A percentile compares a stretch with the other conserved stretches of the same genome.
Evolutionary conservation across 345 rosid species (phyloP).

Genomic region (Odontarrhena argentea): DNA sequence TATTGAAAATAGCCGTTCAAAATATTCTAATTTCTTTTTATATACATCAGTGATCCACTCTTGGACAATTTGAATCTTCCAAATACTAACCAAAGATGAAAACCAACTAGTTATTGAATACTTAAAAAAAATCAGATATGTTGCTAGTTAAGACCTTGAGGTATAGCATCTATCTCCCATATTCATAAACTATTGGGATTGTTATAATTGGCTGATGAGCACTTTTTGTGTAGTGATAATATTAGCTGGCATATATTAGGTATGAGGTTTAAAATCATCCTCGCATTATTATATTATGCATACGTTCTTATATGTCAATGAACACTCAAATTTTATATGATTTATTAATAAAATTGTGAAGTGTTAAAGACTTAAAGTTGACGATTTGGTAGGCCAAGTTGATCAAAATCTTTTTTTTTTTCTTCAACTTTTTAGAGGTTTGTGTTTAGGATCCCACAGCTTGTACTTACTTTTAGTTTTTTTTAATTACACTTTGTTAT

Average conservation of each 20-base stretch:
- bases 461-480: conserved; percentile 16
- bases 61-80: background rate
- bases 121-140: background rate
- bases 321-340: conserved; percentile 32
- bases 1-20: background rate
- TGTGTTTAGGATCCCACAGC: conserved; percentile 46
- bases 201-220: background rate
- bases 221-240: conserved; percentile 24
- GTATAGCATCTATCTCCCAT: conserved; percentile 19
- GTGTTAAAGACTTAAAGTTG: conserved; percentile 40
- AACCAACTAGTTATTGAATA: background rate
- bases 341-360: conserved; percentile 19
- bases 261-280: conserved; percentile 29
- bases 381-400: conserved; percentile 41
- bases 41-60: background rate
- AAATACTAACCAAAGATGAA: background rate
- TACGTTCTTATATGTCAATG: conserved; percentile 39
- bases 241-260: conserved; percentile 39
- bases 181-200: conserved; percentile 1
- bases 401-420: conserved; percentile 24
- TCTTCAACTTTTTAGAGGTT: conserved; percentile 33
- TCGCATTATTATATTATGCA: conserved; percentile 26
- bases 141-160: background rate
- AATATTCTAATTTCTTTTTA: background rate
- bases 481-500: background rate